Base-by-base conservation (phyloP, 2,329 filamentous ascomycete species). In the Rasamsonia emersonii region DNA sequence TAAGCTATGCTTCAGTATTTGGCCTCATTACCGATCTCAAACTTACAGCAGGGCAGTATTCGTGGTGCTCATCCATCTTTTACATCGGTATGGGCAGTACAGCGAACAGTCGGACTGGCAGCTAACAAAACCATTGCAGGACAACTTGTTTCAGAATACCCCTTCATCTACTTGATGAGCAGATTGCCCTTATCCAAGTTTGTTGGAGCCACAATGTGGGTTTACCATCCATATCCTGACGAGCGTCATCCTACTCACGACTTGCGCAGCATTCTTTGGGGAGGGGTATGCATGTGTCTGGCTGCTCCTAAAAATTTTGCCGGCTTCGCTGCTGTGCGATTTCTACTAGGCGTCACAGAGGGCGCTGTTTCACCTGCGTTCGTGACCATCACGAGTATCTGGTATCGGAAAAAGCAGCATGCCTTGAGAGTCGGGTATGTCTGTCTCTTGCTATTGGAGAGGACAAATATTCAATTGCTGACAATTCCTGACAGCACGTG, bases 161-260 rank as follows among this genome's bases (percentile, higher is more conserved):
- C 67, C 1, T 67, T 65, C 36, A 67, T 68, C 29, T 71, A 70
- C 40, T 48, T 71, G 8, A 71, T 72, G 67, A 64, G 58, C 19
- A 53, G 60, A 4, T 52, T 72, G 3, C 65, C 58, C 6, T 43
- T 73, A n/a, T 62, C 65, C 20, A 67, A 65, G 35, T 68, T 70
- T 36, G 67, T 72, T 4, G 67, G 67, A 9, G 48, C 47, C 2
- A 68, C 64, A 0, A 55, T 70, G 60, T 66, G 54, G 17, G 57
- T 39, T 3, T 7, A 13, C 5, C 2, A 4, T 9, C 20, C 9
- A 8, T 4, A 8, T 15, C 7, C 7, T 20, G 9, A 24, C 11
- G 9, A 32, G 9, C n/a, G 7, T 4, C 2, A 19, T 17, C 18
- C 26, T 18, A 25, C 9, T 8, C 2, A 32, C 18, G 4, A 27